Conservation (phyloP, 495 filamentous ascomycete species). For the Xylaria acuta region DNA sequence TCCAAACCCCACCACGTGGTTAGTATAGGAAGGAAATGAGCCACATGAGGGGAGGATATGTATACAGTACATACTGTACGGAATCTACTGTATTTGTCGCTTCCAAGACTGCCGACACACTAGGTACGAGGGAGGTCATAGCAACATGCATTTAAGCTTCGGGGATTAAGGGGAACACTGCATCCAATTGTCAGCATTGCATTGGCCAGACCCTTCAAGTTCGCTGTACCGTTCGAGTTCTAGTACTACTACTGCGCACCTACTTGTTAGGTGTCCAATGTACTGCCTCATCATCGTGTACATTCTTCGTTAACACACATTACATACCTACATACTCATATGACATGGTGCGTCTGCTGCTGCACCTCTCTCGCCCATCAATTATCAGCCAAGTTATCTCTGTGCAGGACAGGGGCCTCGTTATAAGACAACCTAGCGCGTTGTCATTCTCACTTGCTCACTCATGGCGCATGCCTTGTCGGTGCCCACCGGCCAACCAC, state of each 20-base stretch:
- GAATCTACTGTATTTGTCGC: no score
- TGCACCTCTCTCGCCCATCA: neutral
- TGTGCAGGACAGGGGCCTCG: neutral
- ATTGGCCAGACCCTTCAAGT: neutral
- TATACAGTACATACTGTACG: no score
- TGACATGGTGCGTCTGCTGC: neutral
- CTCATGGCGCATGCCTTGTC: neutral
- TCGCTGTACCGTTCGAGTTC: neutral
- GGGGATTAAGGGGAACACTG: neutral
- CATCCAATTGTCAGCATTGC: neutral
- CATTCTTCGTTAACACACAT: neutral
- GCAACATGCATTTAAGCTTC: neutral
- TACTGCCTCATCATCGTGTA: neutral
- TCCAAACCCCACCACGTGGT: no score
- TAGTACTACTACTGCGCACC: neutral
- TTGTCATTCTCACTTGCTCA: neutral
- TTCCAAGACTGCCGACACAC: no score
- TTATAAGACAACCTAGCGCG: neutral
- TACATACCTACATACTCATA: neutral
- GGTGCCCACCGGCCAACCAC: slow-evolving; percentile 4
- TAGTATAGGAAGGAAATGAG: no score
- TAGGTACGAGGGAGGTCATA: no score
- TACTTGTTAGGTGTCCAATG: neutral
- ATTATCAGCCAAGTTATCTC: neutral
- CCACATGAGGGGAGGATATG: no score